Evolutionary conservation across 2,329 filamentous ascomycete species (phyloP), one percentile per base, ranked within the genome.

Genomic region (Capronia epimyces): DNA sequence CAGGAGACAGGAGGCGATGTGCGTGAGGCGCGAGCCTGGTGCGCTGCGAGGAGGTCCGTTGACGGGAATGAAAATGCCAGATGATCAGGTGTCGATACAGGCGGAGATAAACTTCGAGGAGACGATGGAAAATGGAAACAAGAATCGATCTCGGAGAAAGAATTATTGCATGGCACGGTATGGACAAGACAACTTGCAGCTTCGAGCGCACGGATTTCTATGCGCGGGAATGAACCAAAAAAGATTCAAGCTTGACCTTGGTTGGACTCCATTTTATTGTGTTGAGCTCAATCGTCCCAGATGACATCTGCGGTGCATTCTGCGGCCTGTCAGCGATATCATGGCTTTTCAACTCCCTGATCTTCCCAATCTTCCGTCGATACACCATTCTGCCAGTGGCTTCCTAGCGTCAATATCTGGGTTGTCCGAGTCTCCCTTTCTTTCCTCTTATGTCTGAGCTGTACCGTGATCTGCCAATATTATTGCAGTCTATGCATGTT

Each of bases 121-220:
- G 5, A 5, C 15, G 34, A 37, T 37, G 3, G 3, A 5, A 20
- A 37, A 8, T 3, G n/a, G 18, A 37, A 9, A 37, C 5, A 20
- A 20, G 7, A 13, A 37, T 37, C 34, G 18, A 18, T 8, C n/a
- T 37, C 34, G 34, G 34, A 37, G 34, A 37, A 37, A 20, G 15
- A 37, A 37, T 37, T 37, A 20, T 37, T 37, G 34, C 34, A 37
- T 37, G 34, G 34, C 34, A 37, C 34, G 34, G 34, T 37, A 37
- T 15, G 34, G 34, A 20, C 34, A 37, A 37, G 34, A 37, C 34
- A 37, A 12, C 34, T 37, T 37, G 18, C 34, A 37, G 34, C 16
- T 37, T 37, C 34, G 34, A 37, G 34, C 34, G 34, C 34, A 18
- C 34, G 18, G 34, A 18, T 37, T 37, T 37, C 34, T 37, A 37